Conservation (phyloP, 2,329 filamentous ascomycete genomes). For the Neoascochyta sp. region DNA sequence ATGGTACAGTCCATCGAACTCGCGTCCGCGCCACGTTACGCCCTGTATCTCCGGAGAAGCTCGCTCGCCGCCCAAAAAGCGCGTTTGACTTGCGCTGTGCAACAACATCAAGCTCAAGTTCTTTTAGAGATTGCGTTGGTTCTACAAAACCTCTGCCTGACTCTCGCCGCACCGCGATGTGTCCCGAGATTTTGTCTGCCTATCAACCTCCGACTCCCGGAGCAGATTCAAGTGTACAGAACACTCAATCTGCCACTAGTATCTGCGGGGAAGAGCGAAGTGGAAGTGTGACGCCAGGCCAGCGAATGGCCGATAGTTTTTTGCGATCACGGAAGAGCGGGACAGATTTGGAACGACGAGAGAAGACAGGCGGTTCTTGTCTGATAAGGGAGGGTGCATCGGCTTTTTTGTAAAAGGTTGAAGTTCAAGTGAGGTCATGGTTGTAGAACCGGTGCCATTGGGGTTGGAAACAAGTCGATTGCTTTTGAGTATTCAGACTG, state of each 20-base stretch:
- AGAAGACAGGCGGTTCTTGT: neutral
- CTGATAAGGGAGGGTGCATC: conserved; percentile 8
- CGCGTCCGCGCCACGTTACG: conserved; percentile 14
- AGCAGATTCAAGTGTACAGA: conserved; percentile 3
- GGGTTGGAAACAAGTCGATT: too few species aligned
- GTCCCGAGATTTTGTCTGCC: conserved; percentile 8
- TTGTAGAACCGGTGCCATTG: too few species aligned
- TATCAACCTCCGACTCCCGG: conserved; percentile 17
- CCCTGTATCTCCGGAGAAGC: conserved; percentile 18
- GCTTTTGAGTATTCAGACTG: too few species aligned
- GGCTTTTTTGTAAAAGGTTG: conserved; percentile 11
- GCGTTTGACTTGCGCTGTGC: conserved; percentile 30
- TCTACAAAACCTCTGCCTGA: too few species aligned
- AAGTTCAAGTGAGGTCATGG: too few species aligned
- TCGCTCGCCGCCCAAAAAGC: conserved; percentile 26
- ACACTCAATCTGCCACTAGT: neutral
- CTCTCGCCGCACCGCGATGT: conserved; percentile 3
- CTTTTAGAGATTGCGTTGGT: too few species aligned
- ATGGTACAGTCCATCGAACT: conserved; percentile 8
- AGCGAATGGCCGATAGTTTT: conserved; percentile 27
- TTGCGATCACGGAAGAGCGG: conserved; percentile 14
- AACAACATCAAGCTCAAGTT: conserved; percentile 3
- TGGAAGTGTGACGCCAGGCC: conserved; percentile 23
- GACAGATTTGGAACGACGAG: conserved; percentile 4
- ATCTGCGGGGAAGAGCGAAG: conserved; percentile 8